These are phyloP conservation scores for Crithidia brevicula DNA, from an alignment of 208 protist species.

Conservation along the genomic window DNA sequence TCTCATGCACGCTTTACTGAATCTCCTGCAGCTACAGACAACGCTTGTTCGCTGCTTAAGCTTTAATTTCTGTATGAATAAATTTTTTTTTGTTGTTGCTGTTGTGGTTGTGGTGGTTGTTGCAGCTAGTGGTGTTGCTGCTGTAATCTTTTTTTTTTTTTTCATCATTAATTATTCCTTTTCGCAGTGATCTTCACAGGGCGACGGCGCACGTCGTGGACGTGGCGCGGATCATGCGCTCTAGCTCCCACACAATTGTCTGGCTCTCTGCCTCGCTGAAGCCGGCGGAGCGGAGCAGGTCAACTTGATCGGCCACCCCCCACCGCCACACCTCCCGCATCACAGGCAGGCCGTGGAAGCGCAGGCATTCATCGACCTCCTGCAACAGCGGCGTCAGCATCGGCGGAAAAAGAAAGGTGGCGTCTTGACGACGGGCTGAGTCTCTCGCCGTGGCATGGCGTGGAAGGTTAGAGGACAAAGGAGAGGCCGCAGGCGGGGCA, in stretches of 20 bases:
- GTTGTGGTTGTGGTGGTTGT: no score
- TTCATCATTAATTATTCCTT: not conserved
- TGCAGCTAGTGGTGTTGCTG: no score
- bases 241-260: constrained; percentile 46
- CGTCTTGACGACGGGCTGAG: not conserved
- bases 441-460: not conserved
- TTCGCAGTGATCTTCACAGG: constrained; percentile 27
- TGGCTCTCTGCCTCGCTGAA: constrained; percentile 31
- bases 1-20: no score
- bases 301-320: constrained; percentile 14
- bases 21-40: no score
- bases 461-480: no score
- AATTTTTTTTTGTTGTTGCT: no score
- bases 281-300: constrained; percentile 26
- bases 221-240: constrained; percentile 29
- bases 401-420: constrained; percentile 23
- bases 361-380: constrained; percentile 40
- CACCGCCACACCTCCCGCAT: constrained; percentile 40
- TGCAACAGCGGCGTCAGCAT: constrained; percentile 42
- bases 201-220: constrained; percentile 31
- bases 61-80: no score
- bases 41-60: no score
- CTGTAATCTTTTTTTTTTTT: constrained; percentile 4
- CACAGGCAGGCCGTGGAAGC: constrained; percentile 19
- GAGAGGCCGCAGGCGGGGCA: no score